A percentile compares a stretch with the other conserved stretches of the same genome.
Evolutionary conservation across 2,329 filamentous ascomycete species (phyloP).

Genomic region (Ceratocystis eucalypticola): DNA sequence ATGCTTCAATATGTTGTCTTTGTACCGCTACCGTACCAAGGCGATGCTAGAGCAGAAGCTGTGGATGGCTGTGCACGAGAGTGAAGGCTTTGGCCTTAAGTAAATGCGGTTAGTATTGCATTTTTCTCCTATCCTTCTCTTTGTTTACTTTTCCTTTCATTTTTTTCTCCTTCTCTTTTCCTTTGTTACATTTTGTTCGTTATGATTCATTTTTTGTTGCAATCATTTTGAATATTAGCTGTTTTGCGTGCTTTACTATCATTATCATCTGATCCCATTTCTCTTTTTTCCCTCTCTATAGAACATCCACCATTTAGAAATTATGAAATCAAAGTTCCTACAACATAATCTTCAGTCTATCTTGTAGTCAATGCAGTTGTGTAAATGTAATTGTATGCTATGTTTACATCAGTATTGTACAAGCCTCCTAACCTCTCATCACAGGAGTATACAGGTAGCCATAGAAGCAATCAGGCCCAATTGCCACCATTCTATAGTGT

Average conservation of each 20-base stretch:
- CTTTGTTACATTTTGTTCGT: not conserved
- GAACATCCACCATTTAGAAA: not conserved
- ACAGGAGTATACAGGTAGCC: not conserved
- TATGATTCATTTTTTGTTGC: too few relatives aligned
- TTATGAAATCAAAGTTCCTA: not conserved
- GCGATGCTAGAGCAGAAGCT: constrained; percentile 57
- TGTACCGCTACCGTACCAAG: constrained; percentile 58
- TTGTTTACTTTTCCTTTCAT: not conserved
- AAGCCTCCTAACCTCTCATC: not conserved
- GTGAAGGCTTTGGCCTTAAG: constrained; percentile 84
- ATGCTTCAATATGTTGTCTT: constrained; percentile 73
- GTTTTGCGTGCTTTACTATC: not conserved
- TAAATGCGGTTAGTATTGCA: constrained; percentile 27
- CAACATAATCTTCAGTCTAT: not conserved
- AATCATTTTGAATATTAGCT: not conserved
- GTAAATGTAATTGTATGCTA: constrained; percentile 6
- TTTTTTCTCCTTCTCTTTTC: not conserved
- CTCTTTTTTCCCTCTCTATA: not conserved
- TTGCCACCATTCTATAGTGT: constrained; percentile 42
- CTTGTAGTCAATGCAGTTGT: not conserved
- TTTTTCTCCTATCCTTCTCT: not conserved
- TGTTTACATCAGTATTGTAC: constrained; percentile 4
- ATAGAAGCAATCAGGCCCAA: not conserved
- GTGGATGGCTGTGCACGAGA: constrained; percentile 78
- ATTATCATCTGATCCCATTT: not conserved